phyloP scores from a whole-genome alignment of 768 basidiomycete species.

The Tulasnella sp. region DNA sequence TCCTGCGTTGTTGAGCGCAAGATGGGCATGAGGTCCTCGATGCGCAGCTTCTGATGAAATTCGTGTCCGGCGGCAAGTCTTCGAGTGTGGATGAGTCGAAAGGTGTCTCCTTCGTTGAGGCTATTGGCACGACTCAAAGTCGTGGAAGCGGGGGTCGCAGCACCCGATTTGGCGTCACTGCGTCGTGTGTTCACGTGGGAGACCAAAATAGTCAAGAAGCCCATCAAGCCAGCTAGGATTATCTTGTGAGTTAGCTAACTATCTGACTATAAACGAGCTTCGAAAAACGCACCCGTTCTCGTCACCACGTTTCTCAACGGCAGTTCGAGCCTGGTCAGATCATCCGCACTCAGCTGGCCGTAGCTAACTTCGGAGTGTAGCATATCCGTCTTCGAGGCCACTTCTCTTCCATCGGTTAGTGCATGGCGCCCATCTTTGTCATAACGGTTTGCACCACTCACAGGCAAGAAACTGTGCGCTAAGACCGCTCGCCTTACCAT shows the following conservation, averaged over 20 bases:
- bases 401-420: background rate
- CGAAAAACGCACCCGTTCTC: conserved; percentile 27
- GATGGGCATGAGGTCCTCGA: conserved; percentile 29
- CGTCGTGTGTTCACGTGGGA: conserved; percentile 10
- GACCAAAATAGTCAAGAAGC: conserved; percentile 26
- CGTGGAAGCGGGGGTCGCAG: conserved; percentile 5
- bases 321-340: conserved; percentile 29
- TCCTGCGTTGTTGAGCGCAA: conserved; percentile 29
- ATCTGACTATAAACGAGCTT: background rate
- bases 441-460: background rate
- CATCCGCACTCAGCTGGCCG: conserved; percentile 22
- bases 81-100: conserved; percentile 29
- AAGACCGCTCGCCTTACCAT: background rate
- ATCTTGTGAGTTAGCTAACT: no score
- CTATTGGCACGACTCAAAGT: background rate
- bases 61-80: conserved; percentile 24
- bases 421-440: background rate
- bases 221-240: conserved; percentile 27
- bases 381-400: conserved; percentile 1
- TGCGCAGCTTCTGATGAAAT: conserved; percentile 24
- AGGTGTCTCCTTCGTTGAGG: conserved; percentile 27
- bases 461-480: background rate
- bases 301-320: conserved; percentile 29
- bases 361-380: conserved; percentile 7
- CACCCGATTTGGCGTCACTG: conserved; percentile 15